Evolutionary conservation across 2,329 filamentous ascomycete species (phyloP), one percentile per base, ranked within the genome.

Genomic region (Penicillium sp.): DNA sequence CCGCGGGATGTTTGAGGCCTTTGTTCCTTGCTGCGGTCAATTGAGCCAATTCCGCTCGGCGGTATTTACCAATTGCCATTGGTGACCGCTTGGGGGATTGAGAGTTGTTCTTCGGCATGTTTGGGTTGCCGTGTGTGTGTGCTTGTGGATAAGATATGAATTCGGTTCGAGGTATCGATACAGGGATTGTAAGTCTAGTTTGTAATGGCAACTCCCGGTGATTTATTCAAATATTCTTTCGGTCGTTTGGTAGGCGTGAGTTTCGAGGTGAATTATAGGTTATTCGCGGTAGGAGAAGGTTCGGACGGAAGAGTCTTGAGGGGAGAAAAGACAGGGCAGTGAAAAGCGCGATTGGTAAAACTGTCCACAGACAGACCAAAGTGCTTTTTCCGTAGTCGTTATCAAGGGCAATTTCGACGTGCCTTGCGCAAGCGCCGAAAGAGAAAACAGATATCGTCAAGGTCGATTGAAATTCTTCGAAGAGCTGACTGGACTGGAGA

Each of bases 401-500:
- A 67, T 68, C 60, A 59, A 69, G 73, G 71, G 73, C 82, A 86
- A 84, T 86, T 87, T 83, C 81, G 85, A 88, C 85, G 69, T 58
- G 60, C 61, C 60, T 47, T 47, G 11, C 63, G 61, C 61, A 63
- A 65, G 70, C 73, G 74, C 74, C 75, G 73, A 77, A 79, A 78
- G 75, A 77, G 76, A 60, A 49, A 69, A 82, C 85, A 75, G 72
- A 81, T 79, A 79, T 76, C 73, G 75, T 77, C 74, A 71, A 75
- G 73, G 56, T 75, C 68, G 68, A 74, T 78, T 83, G 80, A 77
- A 74, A 74, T 70, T 84, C 82, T 81, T 91, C 87, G 85, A 79
- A 86, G 87, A 88, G 87, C 89, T 91, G 88, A 85, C 85, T 59
- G 84, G 86, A 83, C 83, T 83, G 84, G 83, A 81, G 69, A 77